A percentile compares a stretch with the other conserved stretches of the same genome.
Evolutionary conservation across 495 filamentous ascomycete genomes (phyloP).

Genomic region (Penicillium subrubescens): DNA sequence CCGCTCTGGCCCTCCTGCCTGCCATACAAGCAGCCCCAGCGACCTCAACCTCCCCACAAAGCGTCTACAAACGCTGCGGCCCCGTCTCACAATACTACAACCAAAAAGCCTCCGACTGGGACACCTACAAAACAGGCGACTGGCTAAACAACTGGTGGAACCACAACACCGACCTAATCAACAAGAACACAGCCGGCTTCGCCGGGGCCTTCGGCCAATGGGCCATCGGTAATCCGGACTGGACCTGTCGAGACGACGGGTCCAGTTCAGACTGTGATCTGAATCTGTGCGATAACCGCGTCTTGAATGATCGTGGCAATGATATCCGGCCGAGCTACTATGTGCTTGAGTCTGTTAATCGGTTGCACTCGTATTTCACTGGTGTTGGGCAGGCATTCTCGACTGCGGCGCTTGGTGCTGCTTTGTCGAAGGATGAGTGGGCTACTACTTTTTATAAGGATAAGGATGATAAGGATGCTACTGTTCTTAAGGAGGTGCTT

Average conservation of each 20-base stretch:
- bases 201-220: slow-evolving; percentile 27
- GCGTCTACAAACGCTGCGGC: slow-evolving; percentile 25
- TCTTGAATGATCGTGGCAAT: slow-evolving; percentile 22
- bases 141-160: slow-evolving; percentile 32
- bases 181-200: slow-evolving; percentile 22
- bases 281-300: slow-evolving; percentile 23
- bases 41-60: not conserved
- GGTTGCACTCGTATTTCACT: slow-evolving; percentile 25
- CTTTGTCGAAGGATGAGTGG: slow-evolving; percentile 28
- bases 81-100: slow-evolving; percentile 24
- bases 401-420: slow-evolving; percentile 27
- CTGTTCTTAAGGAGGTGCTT: slow-evolving; percentile 20
- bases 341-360: slow-evolving; percentile 28
- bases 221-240: slow-evolving; percentile 33
- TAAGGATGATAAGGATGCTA: slow-evolving; percentile 25
- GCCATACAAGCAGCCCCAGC: slow-evolving; percentile 12
- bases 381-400: slow-evolving; percentile 27
- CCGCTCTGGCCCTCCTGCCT: slow-evolving; percentile 11
- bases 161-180: slow-evolving; percentile 10
- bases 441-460: slow-evolving; percentile 29
- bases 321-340: slow-evolving; percentile 27
- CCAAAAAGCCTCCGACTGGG: slow-evolving; percentile 22
- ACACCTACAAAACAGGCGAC: slow-evolving; percentile 19
- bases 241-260: slow-evolving; percentile 28
- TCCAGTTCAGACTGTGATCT: slow-evolving; percentile 27